A percentile compares a stretch with the other conserved stretches of the same genome.
Conservation (phyloP, 148 eudicot species). For the Nepenthes gracilis region DNA sequence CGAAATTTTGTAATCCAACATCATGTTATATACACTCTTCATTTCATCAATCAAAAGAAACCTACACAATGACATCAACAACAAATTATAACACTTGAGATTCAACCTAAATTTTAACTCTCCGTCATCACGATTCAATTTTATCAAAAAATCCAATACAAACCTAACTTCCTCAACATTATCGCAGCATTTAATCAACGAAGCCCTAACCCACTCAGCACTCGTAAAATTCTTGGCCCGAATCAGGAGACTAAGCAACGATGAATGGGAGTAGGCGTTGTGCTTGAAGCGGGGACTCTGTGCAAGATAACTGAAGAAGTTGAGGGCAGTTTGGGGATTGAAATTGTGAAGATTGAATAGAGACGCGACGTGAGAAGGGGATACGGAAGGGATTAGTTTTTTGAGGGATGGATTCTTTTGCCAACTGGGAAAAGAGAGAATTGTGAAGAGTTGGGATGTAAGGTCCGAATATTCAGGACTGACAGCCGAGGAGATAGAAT, state of each 20-base stretch:
- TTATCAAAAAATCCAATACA: conserved; percentile 28
- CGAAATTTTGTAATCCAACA: conserved; percentile 35
- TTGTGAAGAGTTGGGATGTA: conserved; percentile 26
- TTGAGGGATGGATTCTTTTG: conserved; percentile 40
- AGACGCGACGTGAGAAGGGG: conserved; percentile 35
- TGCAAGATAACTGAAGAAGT: conserved; percentile 35
- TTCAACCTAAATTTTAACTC: conserved; percentile 31
- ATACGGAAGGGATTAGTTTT: conserved; percentile 33
- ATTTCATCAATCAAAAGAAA: conserved; percentile 61
- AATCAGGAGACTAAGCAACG: conserved; percentile 28
- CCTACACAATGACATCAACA: conserved; percentile 53
- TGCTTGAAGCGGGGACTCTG: conserved; percentile 35
- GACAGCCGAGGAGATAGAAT: too few species aligned
- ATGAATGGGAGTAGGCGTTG: conserved; percentile 23
- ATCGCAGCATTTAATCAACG: conserved; percentile 46
- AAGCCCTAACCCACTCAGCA: conserved; percentile 37
- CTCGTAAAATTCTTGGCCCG: conserved; percentile 14
- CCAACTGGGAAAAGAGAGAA: conserved; percentile 65
- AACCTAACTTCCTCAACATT: conserved; percentile 28
- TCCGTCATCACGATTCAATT: conserved; percentile 30
- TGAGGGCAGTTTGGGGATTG: conserved; percentile 35
- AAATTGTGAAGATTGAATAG: conserved; percentile 35
- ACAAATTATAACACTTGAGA: conserved; percentile 49
- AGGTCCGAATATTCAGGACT: background rate
- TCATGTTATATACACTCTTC: conserved; percentile 39